These are phyloP conservation scores for Paramecium tetraurelia DNA, from an alignment of 73 alveolate genomes.

Conservation along the genomic window DNA sequence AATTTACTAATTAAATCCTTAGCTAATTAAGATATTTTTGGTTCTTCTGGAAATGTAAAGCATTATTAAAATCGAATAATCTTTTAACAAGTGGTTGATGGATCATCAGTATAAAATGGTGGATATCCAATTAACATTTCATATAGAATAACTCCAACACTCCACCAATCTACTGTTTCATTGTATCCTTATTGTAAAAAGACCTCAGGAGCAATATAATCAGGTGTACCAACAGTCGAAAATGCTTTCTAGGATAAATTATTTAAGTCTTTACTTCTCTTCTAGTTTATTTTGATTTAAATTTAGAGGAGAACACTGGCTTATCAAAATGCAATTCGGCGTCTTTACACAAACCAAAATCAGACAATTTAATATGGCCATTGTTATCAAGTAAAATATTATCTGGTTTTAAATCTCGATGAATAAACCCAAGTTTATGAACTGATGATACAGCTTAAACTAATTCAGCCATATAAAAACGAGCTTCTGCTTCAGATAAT, in stretches of 20 bases:
- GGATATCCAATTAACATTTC: constrained; percentile 98
- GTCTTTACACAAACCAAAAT: constrained; percentile 61
- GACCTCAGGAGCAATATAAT: constrained; percentile 97
- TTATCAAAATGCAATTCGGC: constrained; percentile 35
- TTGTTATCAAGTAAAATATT: constrained; percentile 48
- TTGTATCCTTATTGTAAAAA: constrained; percentile 86
- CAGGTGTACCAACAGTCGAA: constrained; percentile 98
- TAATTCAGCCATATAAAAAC: constrained; percentile 56
- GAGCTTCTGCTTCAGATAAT: constrained; percentile 52
- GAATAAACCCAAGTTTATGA: constrained; percentile 49
- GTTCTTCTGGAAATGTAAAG: constrained; percentile 90
- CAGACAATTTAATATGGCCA: constrained; percentile 55
- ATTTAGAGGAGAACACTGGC: not conserved
- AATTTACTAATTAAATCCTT: constrained; percentile 81
- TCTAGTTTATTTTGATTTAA: constrained; percentile 57
- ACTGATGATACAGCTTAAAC: constrained; percentile 53
- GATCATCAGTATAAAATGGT: constrained; percentile 92
- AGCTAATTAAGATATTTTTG: constrained; percentile 78
- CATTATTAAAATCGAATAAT: constrained; percentile 81
- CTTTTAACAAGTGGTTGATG: constrained; percentile 80
- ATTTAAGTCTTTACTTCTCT: constrained; percentile 68
- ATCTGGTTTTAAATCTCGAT: constrained; percentile 62
- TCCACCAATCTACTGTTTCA: constrained; percentile 96
- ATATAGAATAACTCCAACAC: constrained; percentile 93
- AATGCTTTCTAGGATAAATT: constrained; percentile 66